Conservation (phyloP, 2,329 filamentous ascomycete species). For the Clathrospora elynae region DNA sequence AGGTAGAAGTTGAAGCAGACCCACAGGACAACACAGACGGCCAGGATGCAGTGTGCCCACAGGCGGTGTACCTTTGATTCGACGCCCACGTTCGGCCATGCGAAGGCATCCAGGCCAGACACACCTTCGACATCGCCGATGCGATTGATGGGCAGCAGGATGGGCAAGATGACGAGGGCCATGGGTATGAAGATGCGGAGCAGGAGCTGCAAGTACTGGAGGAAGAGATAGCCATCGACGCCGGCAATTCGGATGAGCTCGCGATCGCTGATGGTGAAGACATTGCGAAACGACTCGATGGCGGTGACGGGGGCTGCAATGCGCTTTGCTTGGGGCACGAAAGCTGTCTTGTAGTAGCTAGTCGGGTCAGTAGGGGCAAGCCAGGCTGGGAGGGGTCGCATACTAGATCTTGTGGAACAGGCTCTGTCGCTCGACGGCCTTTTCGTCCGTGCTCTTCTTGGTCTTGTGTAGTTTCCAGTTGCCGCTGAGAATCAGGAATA, state of each 20-base stretch:
- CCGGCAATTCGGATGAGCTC: conserved; percentile 95
- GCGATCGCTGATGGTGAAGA: conserved; percentile 72
- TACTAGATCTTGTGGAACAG: conserved; percentile 49
- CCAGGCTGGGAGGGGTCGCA: conserved; percentile 6
- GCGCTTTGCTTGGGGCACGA: conserved; percentile 44
- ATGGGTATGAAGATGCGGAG: conserved; percentile 92
- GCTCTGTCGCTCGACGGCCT: conserved; percentile 35
- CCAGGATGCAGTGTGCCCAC: conserved; percentile 83
- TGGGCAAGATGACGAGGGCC: conserved; percentile 75
- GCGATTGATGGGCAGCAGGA: conserved; percentile 84
- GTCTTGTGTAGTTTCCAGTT: conserved; percentile 44
- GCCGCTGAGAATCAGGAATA: conserved; percentile 46
- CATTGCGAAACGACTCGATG: conserved; percentile 49
- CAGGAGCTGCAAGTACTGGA: conserved; percentile 84
- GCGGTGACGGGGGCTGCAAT: conserved; percentile 43
- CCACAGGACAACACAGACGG: conserved; percentile 77
- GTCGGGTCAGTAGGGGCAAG: conserved; percentile 19
- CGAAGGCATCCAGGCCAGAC: conserved; percentile 71
- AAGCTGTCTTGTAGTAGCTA: conserved; percentile 48
- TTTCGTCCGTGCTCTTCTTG: conserved; percentile 16
- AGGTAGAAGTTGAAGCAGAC: conserved; percentile 86
- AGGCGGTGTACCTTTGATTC: conserved; percentile 69
- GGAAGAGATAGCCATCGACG: conserved; percentile 95
- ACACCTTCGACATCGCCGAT: conserved; percentile 65
- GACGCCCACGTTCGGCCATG: conserved; percentile 80